Conservation (phyloP, 495 filamentous ascomycete species). For the Aspergillus coremiiformis region DNA sequence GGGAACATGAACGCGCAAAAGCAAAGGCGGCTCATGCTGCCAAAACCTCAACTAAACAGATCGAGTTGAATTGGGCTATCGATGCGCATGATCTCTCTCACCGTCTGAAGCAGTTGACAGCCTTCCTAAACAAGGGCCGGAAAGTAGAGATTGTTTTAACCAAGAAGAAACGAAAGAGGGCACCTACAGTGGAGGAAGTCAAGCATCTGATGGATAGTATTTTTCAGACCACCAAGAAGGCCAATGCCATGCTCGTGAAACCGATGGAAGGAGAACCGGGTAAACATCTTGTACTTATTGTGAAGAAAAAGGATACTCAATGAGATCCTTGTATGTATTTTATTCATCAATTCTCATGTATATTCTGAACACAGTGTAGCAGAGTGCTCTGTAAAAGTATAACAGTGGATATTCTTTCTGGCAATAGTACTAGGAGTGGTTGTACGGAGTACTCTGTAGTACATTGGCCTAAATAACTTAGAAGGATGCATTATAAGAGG, state of each 20-base stretch:
- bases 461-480: too few species aligned
- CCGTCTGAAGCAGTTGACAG: slow-evolving; percentile 49
- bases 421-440: too few species aligned
- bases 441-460: too few species aligned
- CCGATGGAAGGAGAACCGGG: slow-evolving; percentile 40
- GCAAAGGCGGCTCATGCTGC: slow-evolving; percentile 31
- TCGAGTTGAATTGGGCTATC: slow-evolving; percentile 85
- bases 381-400: background rate
- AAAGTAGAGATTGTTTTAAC: slow-evolving; percentile 56
- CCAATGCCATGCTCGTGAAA: slow-evolving; percentile 31
- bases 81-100: slow-evolving; percentile 57
- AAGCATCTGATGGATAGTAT: slow-evolving; percentile 36
- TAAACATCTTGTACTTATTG: slow-evolving; percentile 30
- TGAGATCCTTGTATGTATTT: background rate
- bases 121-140: slow-evolving; percentile 56
- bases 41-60: slow-evolving; percentile 48
- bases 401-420: background rate
- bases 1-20: slow-evolving; percentile 35
- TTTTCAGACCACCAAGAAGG: slow-evolving; percentile 27
- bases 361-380: background rate
- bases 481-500: background rate
- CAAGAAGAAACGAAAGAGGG: slow-evolving; percentile 37
- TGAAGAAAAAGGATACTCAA: slow-evolving; percentile 26
- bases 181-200: slow-evolving; percentile 36
- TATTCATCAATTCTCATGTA: background rate